A percentile compares a stretch with the other conserved stretches of the same genome.
Conservation (phyloP, 225 moss, liverwort and hornwort species). For the Pseudisothecium myosuroides region DNA sequence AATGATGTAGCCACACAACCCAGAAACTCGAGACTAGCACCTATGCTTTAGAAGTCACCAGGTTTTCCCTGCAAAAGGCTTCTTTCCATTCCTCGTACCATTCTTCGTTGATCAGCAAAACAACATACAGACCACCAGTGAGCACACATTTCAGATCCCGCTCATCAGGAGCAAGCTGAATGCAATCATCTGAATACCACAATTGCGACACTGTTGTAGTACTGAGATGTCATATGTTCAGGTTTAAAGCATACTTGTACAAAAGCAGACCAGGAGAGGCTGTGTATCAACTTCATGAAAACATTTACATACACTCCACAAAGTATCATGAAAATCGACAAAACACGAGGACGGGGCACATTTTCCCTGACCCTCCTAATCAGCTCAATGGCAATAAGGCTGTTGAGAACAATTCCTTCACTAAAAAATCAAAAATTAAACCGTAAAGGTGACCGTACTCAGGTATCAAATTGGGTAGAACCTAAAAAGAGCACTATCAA, state of each 20-base stretch:
- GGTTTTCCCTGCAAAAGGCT: background rate
- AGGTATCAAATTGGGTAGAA: constrained; percentile 2
- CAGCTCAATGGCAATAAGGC: constrained; percentile 6
- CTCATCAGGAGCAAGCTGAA: background rate
- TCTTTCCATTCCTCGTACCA: background rate
- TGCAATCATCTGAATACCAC: background rate
- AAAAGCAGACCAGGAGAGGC: background rate
- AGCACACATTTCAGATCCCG: background rate
- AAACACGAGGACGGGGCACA: background rate
- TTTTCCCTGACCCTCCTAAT: constrained; percentile 6
- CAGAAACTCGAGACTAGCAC: background rate
- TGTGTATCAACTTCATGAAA: background rate
- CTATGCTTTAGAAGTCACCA: background rate
- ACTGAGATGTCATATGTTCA: background rate
- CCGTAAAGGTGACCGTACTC: background rate
- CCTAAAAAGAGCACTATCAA: background rate
- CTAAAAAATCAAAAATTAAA: background rate
- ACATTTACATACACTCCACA: constrained; percentile 2
- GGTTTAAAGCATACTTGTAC: background rate
- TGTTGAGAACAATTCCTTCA: constrained; percentile 5
- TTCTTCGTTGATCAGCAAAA: background rate
- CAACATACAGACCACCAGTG: background rate
- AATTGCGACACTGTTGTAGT: background rate
- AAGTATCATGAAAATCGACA: constrained; percentile 1
- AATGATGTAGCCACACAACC: background rate